A percentile compares a stretch with the other conserved stretches of the same genome.
These are phyloP conservation scores for Symbiodinium natans DNA, from an alignment of 73 alveolate species.

Conservation along the genomic window DNA sequence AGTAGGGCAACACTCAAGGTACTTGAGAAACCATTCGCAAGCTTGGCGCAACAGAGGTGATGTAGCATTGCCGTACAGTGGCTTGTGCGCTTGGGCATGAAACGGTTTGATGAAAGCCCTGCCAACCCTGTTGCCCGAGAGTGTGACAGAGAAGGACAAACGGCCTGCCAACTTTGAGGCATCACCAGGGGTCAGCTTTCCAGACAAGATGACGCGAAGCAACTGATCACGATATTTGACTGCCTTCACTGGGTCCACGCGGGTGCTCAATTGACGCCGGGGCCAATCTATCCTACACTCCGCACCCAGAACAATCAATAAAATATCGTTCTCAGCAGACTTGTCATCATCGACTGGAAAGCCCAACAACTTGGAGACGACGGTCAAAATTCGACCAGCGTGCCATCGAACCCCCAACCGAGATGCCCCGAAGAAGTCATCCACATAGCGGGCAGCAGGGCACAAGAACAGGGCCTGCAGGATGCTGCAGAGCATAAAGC, in stretches of 20 bases:
- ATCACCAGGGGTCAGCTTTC: background rate
- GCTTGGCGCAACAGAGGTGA: constrained; percentile 37
- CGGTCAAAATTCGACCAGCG: background rate
- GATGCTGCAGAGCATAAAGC: background rate
- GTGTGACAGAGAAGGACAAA: constrained; percentile 8
- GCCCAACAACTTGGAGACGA: constrained; percentile 29
- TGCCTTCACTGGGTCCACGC: constrained; percentile 11
- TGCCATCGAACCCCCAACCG: background rate
- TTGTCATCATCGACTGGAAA: constrained; percentile 35
- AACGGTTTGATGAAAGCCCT: constrained; percentile 41
- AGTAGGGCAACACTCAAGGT: background rate
- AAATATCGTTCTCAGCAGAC: constrained; percentile 2
- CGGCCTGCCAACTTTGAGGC: constrained; percentile 43
- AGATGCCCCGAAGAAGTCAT: constrained; percentile 53
- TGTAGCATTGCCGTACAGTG: background rate
- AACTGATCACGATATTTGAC: background rate
- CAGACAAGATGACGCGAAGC: background rate
- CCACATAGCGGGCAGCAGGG: constrained; percentile 43
- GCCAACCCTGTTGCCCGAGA: constrained; percentile 47
- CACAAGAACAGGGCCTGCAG: background rate
- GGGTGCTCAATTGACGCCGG: background rate
- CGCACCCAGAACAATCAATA: constrained; percentile 29
- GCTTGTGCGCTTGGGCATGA: constrained; percentile 35
- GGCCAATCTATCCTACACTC: background rate
- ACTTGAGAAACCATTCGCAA: constrained; percentile 8